phyloP scores from a whole-genome alignment of 2,329 filamentous ascomycete species.

The Epichloe hybrida region DNA sequence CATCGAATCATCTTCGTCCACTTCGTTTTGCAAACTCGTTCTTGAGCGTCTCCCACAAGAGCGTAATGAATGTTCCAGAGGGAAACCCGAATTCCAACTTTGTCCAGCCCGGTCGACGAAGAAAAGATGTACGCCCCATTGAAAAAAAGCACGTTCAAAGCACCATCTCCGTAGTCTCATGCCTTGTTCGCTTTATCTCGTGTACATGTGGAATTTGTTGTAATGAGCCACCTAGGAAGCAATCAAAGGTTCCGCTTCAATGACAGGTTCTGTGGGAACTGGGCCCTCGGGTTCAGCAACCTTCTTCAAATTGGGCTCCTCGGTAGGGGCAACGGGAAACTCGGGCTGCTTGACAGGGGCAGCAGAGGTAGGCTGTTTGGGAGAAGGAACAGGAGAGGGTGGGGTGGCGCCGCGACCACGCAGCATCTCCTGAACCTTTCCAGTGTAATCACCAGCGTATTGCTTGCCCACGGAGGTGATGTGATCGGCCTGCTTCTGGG shows the following conservation, averaged over 20 bases:
- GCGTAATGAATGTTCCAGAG: slow-evolving; percentile 11
- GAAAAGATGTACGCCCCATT: slow-evolving; percentile 15
- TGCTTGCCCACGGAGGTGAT: slow-evolving; percentile 52
- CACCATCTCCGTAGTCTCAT: slow-evolving; percentile 13
- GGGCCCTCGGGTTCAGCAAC: slow-evolving; percentile 10
- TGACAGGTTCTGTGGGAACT: slow-evolving; percentile 14
- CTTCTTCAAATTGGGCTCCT: slow-evolving; percentile 17
- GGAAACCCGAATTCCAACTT: slow-evolving; percentile 11
- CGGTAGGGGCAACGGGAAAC: slow-evolving; percentile 24
- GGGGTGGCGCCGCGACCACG: slow-evolving; percentile 33
- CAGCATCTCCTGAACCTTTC: slow-evolving; percentile 53
- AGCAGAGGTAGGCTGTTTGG: slow-evolving; percentile 20
- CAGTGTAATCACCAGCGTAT: slow-evolving; percentile 53
- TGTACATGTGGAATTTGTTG: slow-evolving; percentile 15
- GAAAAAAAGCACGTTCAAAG: slow-evolving; percentile 14
- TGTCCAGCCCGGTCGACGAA: slow-evolving; percentile 13
- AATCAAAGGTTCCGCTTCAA: slow-evolving; percentile 16
- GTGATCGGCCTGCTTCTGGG: slow-evolving; percentile 50
- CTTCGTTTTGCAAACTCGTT: slow-evolving; percentile 7
- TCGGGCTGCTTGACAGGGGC: slow-evolving; percentile 15
- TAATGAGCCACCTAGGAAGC: slow-evolving; percentile 16
- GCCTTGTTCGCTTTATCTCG: slow-evolving; percentile 12
- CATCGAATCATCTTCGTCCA: slow-evolving; percentile 6
- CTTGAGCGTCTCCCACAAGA: neutral
- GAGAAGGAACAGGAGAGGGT: slow-evolving; percentile 23